These are phyloP conservation scores for Tylopilus sp. DNA, from an alignment of 768 basidiomycete genomes.

Conservation along the genomic window DNA sequence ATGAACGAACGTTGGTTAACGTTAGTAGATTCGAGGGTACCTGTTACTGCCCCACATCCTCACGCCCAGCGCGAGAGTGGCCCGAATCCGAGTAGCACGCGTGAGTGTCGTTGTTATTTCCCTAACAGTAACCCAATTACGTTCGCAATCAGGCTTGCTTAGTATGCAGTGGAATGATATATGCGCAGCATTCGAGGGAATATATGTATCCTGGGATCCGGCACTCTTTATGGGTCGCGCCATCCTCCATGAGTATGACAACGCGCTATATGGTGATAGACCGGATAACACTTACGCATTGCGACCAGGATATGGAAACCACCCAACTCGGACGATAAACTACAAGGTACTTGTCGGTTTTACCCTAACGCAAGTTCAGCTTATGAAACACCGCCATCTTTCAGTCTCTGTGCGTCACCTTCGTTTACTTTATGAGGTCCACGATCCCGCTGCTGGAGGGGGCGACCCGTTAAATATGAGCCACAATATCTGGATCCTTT, in stretches of 20 bases:
- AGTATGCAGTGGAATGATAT: slow-evolving; percentile 76
- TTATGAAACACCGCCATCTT: background rate
- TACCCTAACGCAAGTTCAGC: background rate
- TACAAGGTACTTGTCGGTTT: slow-evolving; percentile 30
- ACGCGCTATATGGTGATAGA: background rate
- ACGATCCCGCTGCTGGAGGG: background rate
- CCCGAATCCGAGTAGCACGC: too few species aligned
- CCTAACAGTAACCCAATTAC: background rate
- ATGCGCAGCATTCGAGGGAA: slow-evolving; percentile 67
- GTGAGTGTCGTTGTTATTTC: background rate
- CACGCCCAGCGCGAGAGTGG: too few species aligned
- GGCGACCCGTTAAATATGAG: slow-evolving; percentile 8
- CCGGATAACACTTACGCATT: background rate
- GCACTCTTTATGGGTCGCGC: slow-evolving; percentile 45
- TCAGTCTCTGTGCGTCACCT: slow-evolving; percentile 40
- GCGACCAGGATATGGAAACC: slow-evolving; percentile 40
- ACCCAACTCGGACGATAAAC: slow-evolving; percentile 35
- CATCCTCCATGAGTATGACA: slow-evolving; percentile 62
- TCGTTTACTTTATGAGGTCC: slow-evolving; percentile 36
- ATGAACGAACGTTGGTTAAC: too few species aligned
- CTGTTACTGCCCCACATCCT: too few species aligned
- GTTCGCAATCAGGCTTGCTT: slow-evolving; percentile 39
- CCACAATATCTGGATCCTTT: slow-evolving; percentile 72
- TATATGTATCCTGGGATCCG: slow-evolving; percentile 90
- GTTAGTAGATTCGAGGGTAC: too few species aligned